These are phyloP conservation scores for Cutaneotrichosporon dermatis DNA, from an alignment of 1,284 basidiomycete species.

Conservation along the genomic window DNA sequence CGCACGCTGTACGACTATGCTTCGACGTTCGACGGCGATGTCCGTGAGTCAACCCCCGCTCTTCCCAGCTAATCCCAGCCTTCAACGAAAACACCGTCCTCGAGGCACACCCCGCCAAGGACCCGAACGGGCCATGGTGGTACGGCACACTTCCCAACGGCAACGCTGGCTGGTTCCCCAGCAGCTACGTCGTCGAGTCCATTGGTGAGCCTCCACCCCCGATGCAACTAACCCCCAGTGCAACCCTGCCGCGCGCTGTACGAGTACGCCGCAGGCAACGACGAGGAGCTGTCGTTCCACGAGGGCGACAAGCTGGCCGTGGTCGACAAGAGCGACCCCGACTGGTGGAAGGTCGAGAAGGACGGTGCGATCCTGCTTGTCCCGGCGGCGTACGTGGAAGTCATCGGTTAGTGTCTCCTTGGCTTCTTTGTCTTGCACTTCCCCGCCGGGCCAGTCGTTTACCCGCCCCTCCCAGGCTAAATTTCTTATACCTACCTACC, in stretches of 20 bases:
- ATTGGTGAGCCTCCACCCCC: slow-evolving; percentile 55
- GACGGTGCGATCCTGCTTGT: slow-evolving; percentile 78
- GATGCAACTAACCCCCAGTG: slow-evolving; percentile 1
- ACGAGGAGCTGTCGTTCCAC: slow-evolving; percentile 74
- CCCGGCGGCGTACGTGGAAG: slow-evolving; percentile 80
- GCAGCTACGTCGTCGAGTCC: slow-evolving; percentile 74
- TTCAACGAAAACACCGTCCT: slow-evolving; percentile 80
- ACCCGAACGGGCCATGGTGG: slow-evolving; percentile 70
- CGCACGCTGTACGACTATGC: slow-evolving; percentile 77
- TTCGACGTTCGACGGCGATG: slow-evolving; percentile 78
- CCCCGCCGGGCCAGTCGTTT: slow-evolving; percentile 40
- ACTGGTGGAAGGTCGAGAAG: slow-evolving; percentile 92
- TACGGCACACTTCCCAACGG: slow-evolving; percentile 68
- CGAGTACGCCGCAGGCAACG: slow-evolving; percentile 62
- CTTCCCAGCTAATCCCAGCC: slow-evolving; percentile 50
- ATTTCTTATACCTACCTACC: slow-evolving; percentile 27
- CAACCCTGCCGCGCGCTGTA: slow-evolving; percentile 59
- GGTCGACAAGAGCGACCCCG: slow-evolving; percentile 71
- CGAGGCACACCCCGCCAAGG: slow-evolving; percentile 78
- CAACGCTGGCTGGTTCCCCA: slow-evolving; percentile 83
- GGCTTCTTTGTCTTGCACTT: slow-evolving; percentile 37
- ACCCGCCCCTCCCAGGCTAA: slow-evolving; percentile 47
- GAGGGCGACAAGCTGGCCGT: slow-evolving; percentile 73
- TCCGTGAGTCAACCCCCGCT: slow-evolving; percentile 56
- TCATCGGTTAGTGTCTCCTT: slow-evolving; percentile 52